These are phyloP conservation scores for Globisporangium viniferum DNA, from an alignment of 352 stramenopile genomes.

Conservation along the genomic window DNA sequence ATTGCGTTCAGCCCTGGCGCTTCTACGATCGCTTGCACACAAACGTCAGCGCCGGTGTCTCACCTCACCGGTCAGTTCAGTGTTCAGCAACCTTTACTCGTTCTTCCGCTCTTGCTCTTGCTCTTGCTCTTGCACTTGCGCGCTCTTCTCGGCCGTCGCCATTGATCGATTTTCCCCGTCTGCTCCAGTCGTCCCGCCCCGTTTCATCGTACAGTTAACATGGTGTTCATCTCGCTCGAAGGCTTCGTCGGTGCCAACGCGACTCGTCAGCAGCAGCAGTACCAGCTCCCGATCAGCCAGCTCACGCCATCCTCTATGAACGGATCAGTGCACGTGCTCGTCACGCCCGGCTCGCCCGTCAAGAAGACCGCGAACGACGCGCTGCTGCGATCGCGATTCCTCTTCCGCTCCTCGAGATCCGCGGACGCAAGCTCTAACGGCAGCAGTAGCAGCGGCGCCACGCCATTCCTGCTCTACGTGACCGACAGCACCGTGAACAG, in stretches of 20 bases:
- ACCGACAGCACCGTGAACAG: slow-evolving; percentile 60
- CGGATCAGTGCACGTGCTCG: slow-evolving; percentile 45
- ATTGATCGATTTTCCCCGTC: neutral
- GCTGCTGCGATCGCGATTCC: slow-evolving; percentile 12
- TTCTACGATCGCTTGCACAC: neutral
- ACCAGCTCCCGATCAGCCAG: slow-evolving; percentile 13
- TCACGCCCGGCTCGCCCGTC: slow-evolving; percentile 59
- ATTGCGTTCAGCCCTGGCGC: neutral
- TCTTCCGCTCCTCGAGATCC: slow-evolving; percentile 3
- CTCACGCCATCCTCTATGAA: slow-evolving; percentile 8
- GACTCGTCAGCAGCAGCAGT: slow-evolving; percentile 4
- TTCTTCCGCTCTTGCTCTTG: neutral
- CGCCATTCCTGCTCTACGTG: slow-evolving; percentile 70
- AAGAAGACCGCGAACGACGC: slow-evolving; percentile 29
- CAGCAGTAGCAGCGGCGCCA: neutral
- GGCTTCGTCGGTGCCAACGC: slow-evolving; percentile 35
- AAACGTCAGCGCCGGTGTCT: slow-evolving; percentile 2
- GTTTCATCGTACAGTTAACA: neutral
- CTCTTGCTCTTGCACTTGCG: neutral
- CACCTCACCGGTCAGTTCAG: neutral
- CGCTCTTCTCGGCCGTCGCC: neutral
- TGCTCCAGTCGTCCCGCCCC: neutral
- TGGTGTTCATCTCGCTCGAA: slow-evolving; percentile 84
- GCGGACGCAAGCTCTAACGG: neutral
- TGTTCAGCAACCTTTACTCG: neutral